Conservation (phyloP, 306 rosid species). For the Quercus glauca region DNA sequence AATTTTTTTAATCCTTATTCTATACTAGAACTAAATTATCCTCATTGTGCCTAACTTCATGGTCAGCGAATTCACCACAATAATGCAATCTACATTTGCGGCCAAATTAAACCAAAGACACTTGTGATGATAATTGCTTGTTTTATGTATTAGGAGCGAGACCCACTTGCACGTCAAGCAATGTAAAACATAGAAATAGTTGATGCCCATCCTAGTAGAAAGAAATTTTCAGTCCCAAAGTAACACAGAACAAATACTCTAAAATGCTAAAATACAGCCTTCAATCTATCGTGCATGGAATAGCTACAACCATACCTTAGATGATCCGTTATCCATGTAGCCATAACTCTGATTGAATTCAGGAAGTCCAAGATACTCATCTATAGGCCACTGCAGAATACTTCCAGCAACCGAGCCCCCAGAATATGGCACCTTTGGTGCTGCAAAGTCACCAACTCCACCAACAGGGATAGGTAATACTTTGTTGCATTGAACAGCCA, state of each 20-base stretch:
- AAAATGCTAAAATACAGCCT: background rate
- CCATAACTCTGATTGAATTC: slow-evolving; percentile 61
- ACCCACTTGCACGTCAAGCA: background rate
- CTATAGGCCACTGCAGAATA: slow-evolving; percentile 66
- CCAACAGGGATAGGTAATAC: slow-evolving; percentile 32
- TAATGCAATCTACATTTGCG: background rate
- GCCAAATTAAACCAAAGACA: background rate
- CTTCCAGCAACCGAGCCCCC: slow-evolving; percentile 67
- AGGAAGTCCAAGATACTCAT: slow-evolving; percentile 59
- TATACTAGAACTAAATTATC: too few species aligned
- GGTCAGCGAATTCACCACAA: background rate
- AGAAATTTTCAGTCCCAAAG: background rate
- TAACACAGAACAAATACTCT: background rate
- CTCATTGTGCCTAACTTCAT: too few species aligned
- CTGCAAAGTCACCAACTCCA: slow-evolving; percentile 45
- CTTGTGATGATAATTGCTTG: background rate
- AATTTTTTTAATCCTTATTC: too few species aligned
- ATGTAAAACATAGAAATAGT: background rate
- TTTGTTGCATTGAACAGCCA: slow-evolving; percentile 38
- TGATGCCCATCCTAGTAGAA: background rate
- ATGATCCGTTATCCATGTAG: slow-evolving; percentile 67
- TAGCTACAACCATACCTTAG: slow-evolving; percentile 60
- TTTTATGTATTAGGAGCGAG: background rate
- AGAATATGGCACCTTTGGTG: slow-evolving; percentile 36
- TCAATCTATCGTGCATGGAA: background rate